A percentile compares a stretch with the other conserved stretches of the same genome.
phyloP scores from a whole-genome alignment of 371 early-diverging fungal genomes.

The Cokeromyces recurvatus region DNA sequence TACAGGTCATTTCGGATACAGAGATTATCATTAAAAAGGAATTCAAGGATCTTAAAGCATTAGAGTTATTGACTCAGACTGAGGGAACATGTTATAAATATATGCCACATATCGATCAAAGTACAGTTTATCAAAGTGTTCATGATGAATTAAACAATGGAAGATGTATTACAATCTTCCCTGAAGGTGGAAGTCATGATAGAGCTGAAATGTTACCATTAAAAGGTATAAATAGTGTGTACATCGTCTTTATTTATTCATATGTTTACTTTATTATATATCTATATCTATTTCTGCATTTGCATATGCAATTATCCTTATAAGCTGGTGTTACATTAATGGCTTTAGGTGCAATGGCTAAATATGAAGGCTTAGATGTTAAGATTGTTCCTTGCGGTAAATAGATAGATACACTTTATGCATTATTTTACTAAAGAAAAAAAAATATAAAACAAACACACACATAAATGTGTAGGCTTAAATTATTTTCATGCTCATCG shows the following conservation, averaged over 20 bases:
- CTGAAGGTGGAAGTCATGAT: constrained; percentile 96
- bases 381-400: constrained; percentile 87
- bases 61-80: constrained; percentile 50
- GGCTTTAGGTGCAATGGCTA: constrained; percentile 89
- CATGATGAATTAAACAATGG: constrained; percentile 69
- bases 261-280: not conserved
- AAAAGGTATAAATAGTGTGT: constrained; percentile 57
- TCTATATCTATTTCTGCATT: too few relatives aligned
- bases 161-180: constrained; percentile 91
- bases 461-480: constrained; percentile 23
- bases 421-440: too few relatives aligned
- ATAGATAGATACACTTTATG: too few relatives aligned
- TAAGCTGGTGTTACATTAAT: constrained; percentile 78
- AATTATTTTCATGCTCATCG: constrained; percentile 94
- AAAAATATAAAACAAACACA: too few relatives aligned
- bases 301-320: too few relatives aligned
- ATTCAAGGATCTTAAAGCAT: constrained; percentile 61
- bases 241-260: too few relatives aligned
- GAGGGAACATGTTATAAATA: constrained; percentile 66
- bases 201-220: constrained; percentile 90
- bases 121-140: constrained; percentile 75
- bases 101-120: constrained; percentile 84
- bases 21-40: constrained; percentile 60
- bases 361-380: constrained; percentile 75
- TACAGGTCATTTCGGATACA: constrained; percentile 77